A percentile compares a stretch with the other conserved stretches of the same genome.
phyloP scores from a whole-genome alignment of 208 protist genomes.

The Acanthamoeba healyi region DNA sequence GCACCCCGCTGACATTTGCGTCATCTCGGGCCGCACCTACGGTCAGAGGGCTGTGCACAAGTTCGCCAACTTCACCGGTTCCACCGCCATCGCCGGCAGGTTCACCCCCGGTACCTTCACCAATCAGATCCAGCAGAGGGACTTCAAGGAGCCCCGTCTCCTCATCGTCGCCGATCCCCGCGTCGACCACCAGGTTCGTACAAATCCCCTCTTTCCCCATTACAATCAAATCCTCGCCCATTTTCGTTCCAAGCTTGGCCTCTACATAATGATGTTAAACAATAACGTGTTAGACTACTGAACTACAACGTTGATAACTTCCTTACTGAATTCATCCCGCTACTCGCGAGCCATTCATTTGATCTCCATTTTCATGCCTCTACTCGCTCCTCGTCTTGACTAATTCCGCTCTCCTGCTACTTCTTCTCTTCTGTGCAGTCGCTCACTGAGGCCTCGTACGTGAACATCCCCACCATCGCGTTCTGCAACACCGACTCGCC shows the following conservation, averaged over 20 bases:
- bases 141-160: slow-evolving; percentile 98
- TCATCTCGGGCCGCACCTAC: slow-evolving; percentile 96
- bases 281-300: not conserved
- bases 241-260: not conserved
- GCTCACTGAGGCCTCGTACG: slow-evolving; percentile 97
- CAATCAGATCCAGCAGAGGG: slow-evolving; percentile 97
- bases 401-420: too few relatives aligned
- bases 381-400: too few relatives aligned
- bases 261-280: not conserved
- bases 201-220: slow-evolving; percentile 9
- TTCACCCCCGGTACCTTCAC: slow-evolving; percentile 99
- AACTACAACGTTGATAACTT: not conserved
- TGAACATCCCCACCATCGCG: slow-evolving; percentile 99
- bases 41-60: slow-evolving; percentile 98
- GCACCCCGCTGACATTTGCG: slow-evolving; percentile 98
- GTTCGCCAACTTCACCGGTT: slow-evolving; percentile 95
- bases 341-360: too few relatives aligned
- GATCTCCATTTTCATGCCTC: too few relatives aligned
- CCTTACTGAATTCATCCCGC: not conserved
- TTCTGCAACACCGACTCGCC: slow-evolving; percentile 98
- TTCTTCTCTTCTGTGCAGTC: slow-evolving; percentile 80
- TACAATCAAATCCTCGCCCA: not conserved
- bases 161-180: slow-evolving; percentile 98
- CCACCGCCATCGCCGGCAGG: slow-evolving; percentile 94
- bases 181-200: slow-evolving; percentile 95